phyloP scores from a whole-genome alignment of 2,329 filamentous ascomycete genomes.

The Exophiala bonariae region DNA sequence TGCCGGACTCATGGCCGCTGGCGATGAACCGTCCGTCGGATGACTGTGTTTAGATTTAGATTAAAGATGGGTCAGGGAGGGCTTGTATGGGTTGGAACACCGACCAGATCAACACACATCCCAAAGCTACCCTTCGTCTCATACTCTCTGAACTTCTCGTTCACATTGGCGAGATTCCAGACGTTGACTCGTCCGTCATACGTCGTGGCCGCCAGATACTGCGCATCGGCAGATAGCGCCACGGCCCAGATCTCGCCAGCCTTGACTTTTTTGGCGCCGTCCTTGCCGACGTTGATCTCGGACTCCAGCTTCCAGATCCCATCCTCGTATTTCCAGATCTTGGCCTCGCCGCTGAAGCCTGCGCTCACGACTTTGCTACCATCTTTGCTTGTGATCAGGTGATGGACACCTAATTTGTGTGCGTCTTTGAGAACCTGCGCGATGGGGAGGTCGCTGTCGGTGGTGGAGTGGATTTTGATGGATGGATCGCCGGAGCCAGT shows the following conservation, averaged over 20 bases:
- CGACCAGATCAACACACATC: conserved; percentile 76
- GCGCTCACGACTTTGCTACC: conserved; percentile 76
- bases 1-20: conserved; percentile 88
- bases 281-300: conserved; percentile 43
- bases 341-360: conserved; percentile 86
- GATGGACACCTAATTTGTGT: conserved; percentile 89
- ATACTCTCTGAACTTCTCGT: conserved; percentile 73
- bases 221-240: conserved; percentile 78
- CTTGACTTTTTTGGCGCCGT: conserved; percentile 43
- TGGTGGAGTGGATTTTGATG: conserved; percentile 79
- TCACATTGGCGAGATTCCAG: conserved; percentile 65
- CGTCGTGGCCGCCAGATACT: conserved; percentile 81
- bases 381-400: conserved; percentile 70
- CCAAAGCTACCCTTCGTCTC: conserved; percentile 94
- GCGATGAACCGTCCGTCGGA: conserved; percentile 81
- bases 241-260: conserved; percentile 83
- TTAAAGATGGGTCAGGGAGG: not conserved
- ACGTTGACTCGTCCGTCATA: conserved; percentile 87
- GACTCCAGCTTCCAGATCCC: conserved; percentile 56
- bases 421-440: conserved; percentile 76
- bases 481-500: conserved; percentile 83
- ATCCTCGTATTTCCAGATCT: conserved; percentile 70
- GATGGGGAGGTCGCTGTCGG: conserved; percentile 70
- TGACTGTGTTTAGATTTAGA: conserved; percentile 35
- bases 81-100: too few species aligned